Percentiles rank a stretch among this genome's conserved stretches.
These are phyloP conservation scores for Sclerotiophoma versabilis DNA, from an alignment of 2,329 filamentous ascomycete species.

Conservation along the genomic window DNA sequence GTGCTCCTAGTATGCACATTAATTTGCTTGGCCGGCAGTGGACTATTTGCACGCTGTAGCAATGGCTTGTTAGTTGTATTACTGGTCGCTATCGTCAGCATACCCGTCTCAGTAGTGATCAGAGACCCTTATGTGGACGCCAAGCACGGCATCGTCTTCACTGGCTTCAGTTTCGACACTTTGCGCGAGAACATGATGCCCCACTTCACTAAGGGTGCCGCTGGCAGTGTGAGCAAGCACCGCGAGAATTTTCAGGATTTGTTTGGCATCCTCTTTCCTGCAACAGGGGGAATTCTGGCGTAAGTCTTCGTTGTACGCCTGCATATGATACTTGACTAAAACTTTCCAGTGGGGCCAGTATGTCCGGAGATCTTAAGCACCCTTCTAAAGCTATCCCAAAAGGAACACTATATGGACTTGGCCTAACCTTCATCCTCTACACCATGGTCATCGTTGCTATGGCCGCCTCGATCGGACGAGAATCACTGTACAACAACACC, in stretches of 20 bases:
- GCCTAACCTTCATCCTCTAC: constrained; percentile 78
- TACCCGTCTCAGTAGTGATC: constrained; percentile 78
- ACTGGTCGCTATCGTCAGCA: constrained; percentile 77
- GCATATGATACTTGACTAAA: constrained; percentile 7
- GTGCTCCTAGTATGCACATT: constrained; percentile 75
- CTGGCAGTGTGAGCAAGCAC: constrained; percentile 67
- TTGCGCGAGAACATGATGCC: constrained; percentile 78
- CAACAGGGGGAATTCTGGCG: constrained; percentile 67
- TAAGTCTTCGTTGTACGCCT: constrained; percentile 37
- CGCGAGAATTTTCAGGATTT: constrained; percentile 78
- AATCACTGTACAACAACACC: constrained; percentile 74
- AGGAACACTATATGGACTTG: constrained; percentile 80
- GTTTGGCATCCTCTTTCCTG: constrained; percentile 86
- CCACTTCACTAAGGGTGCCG: constrained; percentile 66
- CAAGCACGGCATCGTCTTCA: constrained; percentile 73
- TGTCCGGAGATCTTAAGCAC: constrained; percentile 85
- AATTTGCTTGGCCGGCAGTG: constrained; percentile 80
- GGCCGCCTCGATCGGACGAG: constrained; percentile 76
- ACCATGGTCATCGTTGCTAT: constrained; percentile 78
- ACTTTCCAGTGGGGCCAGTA: constrained; percentile 74
- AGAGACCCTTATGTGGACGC: constrained; percentile 71
- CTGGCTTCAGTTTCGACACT: constrained; percentile 75
- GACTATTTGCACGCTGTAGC: constrained; percentile 80
- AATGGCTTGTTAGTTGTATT: constrained; percentile 77
- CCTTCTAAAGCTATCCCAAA: constrained; percentile 85